These are phyloP conservation scores for Hericium rajendrae DNA, from an alignment of 768 basidiomycete genomes.

Conservation along the genomic window DNA sequence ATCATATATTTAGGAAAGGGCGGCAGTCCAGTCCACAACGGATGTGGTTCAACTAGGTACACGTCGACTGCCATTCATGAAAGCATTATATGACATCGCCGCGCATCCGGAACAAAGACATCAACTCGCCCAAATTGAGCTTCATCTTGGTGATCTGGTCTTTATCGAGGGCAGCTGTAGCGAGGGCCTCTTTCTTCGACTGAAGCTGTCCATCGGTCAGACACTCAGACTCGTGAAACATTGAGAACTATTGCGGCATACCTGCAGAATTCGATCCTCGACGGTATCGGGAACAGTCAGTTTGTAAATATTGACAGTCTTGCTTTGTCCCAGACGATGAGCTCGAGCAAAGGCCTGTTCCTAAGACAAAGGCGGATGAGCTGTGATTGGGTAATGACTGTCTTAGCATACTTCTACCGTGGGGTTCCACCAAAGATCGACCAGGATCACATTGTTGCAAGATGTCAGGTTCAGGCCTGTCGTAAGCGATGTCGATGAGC, in stretches of 20 bases:
- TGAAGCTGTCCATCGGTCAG: neutral
- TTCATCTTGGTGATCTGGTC: neutral
- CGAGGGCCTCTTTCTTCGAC: neutral
- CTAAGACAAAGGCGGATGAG: slow-evolving; percentile 21
- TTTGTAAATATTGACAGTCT: slow-evolving; percentile 79
- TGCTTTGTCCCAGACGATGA: slow-evolving; percentile 80
- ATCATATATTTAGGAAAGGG: no score
- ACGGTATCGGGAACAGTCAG: slow-evolving; percentile 78
- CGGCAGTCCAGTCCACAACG: slow-evolving; percentile 28
- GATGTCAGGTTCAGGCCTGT: slow-evolving; percentile 79
- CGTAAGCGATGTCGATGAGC: neutral
- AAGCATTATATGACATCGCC: no score
- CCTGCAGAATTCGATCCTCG: slow-evolving; percentile 68
- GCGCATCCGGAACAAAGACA: neutral
- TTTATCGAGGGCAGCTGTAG: neutral
- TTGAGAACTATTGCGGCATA: neutral
- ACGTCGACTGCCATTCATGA: no score
- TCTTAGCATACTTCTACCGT: slow-evolving; percentile 55
- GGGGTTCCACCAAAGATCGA: slow-evolving; percentile 93
- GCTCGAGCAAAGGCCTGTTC: slow-evolving; percentile 90
- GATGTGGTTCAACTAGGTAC: no score
- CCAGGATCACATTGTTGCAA: slow-evolving; percentile 87
- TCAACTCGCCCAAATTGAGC: neutral
- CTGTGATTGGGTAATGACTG: slow-evolving; percentile 7
- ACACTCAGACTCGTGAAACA: neutral